phyloP scores from a whole-genome alignment of 2,329 filamentous ascomycete species.

The Byssochlamys sp. region DNA sequence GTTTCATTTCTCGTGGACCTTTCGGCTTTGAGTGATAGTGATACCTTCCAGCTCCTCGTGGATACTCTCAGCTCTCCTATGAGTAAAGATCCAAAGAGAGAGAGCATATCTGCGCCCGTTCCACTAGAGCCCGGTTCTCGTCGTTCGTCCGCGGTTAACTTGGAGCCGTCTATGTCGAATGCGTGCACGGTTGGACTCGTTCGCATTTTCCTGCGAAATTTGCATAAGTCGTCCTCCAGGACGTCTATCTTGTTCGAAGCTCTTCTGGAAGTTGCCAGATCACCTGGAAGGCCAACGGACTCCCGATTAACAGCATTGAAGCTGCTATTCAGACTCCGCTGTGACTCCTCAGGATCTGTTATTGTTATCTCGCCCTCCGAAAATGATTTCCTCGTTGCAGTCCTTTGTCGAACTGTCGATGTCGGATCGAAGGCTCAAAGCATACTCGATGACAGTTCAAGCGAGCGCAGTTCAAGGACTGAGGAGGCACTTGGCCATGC shows the following conservation, averaged over 20 bases:
- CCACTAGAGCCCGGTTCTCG: conserved; percentile 18
- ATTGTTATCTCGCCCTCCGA: conserved; percentile 63
- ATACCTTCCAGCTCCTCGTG: conserved; percentile 23
- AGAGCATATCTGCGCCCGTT: conserved; percentile 16
- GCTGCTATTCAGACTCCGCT: conserved; percentile 69
- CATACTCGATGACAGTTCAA: conserved; percentile 31
- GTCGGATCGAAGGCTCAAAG: conserved; percentile 37
- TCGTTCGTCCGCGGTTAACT: conserved; percentile 20
- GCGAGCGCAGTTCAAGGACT: conserved; percentile 24
- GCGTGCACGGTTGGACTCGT: conserved; percentile 63
- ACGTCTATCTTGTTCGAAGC: conserved; percentile 53
- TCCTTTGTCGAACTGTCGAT: conserved; percentile 56
- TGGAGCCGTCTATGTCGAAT: conserved; percentile 39
- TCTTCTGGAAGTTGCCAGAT: conserved; percentile 55
- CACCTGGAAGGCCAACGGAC: conserved; percentile 53
- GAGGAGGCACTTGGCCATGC: conserved; percentile 25
- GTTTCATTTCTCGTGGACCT: conserved; percentile 30
- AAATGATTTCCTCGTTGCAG: conserved; percentile 60
- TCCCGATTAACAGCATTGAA: conserved; percentile 67
- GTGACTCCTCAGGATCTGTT: conserved; percentile 69
- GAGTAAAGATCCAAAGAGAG: conserved; percentile 22
- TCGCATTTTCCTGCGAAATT: conserved; percentile 63
- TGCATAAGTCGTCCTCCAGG: conserved; percentile 58
- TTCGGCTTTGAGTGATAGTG: conserved; percentile 20
- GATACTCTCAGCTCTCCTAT: conserved; percentile 27